These are phyloP conservation scores for Auxenochlorella pyrenoidosa DNA, from an alignment of 139 green algal genomes.

Conservation along the genomic window DNA sequence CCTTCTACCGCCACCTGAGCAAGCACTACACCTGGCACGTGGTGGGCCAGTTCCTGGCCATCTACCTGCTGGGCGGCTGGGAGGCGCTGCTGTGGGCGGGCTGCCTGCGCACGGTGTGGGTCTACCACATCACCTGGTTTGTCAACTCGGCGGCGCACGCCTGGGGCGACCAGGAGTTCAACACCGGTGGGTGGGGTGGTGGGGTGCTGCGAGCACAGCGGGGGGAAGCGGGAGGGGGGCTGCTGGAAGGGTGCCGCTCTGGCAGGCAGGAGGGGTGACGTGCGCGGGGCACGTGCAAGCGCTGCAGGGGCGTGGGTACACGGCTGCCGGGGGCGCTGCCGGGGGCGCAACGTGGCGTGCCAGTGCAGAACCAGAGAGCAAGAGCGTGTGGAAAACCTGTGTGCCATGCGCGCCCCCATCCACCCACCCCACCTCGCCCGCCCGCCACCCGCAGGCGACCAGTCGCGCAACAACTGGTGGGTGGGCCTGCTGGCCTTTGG, in stretches of 20 bases:
- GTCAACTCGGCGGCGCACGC: constrained; percentile 96
- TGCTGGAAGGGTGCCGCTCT: neutral
- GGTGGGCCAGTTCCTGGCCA: constrained; percentile 72
- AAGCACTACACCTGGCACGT: constrained; percentile 93
- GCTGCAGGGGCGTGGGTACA: too few relatives aligned
- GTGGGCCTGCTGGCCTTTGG: constrained; percentile 91
- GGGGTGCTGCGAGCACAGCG: too few relatives aligned
- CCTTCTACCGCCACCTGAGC: constrained; percentile 92
- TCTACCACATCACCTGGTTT: constrained; percentile 99
- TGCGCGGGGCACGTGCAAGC: too few relatives aligned
- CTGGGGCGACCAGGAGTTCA: constrained; percentile 94
- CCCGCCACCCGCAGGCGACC: constrained; percentile 79
- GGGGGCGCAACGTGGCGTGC: too few relatives aligned
- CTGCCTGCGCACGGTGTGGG: constrained; percentile 88
- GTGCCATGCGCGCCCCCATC: too few relatives aligned
- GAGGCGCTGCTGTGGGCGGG: constrained; percentile 95
- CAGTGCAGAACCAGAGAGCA: too few relatives aligned
- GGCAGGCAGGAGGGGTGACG: neutral
- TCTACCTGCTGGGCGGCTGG: constrained; percentile 91
- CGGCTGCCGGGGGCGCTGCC: too few relatives aligned
- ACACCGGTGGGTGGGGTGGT: constrained; percentile 70
- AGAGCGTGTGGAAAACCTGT: too few relatives aligned
- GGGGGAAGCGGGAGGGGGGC: neutral
- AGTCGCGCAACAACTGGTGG: constrained; percentile 85
- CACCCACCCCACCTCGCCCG: too few relatives aligned